Percentiles rank a stretch among this genome's conserved stretches.
These are phyloP conservation scores for Diaporthe vexans DNA, from an alignment of 2,329 filamentous ascomycete genomes.

Conservation along the genomic window DNA sequence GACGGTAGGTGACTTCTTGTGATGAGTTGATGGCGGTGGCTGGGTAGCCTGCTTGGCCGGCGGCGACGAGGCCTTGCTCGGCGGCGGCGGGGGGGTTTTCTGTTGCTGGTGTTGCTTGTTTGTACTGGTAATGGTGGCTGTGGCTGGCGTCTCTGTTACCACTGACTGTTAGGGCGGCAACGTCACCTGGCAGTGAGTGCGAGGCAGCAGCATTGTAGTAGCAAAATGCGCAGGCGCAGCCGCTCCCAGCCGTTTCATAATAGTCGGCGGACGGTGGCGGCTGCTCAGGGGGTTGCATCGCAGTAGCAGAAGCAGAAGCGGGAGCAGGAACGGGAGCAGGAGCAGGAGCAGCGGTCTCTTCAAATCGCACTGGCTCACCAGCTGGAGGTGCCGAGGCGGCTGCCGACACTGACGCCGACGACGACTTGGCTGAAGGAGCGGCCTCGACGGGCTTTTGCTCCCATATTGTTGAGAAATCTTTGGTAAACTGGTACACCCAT, in stretches of 20 bases:
- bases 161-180: slow-evolving; percentile 30
- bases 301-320: slow-evolving; percentile 7
- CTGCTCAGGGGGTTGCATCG: neutral
- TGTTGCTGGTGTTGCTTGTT: slow-evolving; percentile 13
- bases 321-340: neutral
- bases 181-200: slow-evolving; percentile 7
- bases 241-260: neutral
- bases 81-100: slow-evolving; percentile 17
- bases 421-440: neutral
- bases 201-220: slow-evolving; percentile 10
- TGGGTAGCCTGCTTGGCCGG: slow-evolving; percentile 9
- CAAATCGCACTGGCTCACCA: slow-evolving; percentile 37
- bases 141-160: slow-evolving; percentile 31
- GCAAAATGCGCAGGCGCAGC: neutral
- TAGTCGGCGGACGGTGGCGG: neutral
- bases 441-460: slow-evolving; percentile 26
- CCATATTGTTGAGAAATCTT: slow-evolving; percentile 37
- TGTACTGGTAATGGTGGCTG: slow-evolving; percentile 7
- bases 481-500: slow-evolving; percentile 39
- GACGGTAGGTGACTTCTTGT: slow-evolving; percentile 11
- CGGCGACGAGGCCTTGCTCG: slow-evolving; percentile 8
- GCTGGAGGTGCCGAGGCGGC: slow-evolving; percentile 26
- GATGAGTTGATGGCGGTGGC: slow-evolving; percentile 6
- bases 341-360: slow-evolving; percentile 23
- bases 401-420: slow-evolving; percentile 8